Evolutionary conservation across 805 yeast genomes (phyloP), one percentile per base, ranked within the genome.

Genomic region (Saccharomycopsis babjevae): DNA sequence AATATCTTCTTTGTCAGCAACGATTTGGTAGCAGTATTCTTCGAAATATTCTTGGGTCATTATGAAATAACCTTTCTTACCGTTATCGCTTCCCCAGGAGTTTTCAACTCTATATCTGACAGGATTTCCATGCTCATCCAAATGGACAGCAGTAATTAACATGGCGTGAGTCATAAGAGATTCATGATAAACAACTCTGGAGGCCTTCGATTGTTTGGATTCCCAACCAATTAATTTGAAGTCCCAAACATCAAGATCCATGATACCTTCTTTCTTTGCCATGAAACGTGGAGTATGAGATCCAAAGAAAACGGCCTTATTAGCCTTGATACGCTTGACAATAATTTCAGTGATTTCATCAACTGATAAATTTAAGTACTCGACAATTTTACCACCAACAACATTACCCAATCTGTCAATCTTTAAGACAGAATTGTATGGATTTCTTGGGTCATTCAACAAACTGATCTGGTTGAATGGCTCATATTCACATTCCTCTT

Each of bases 91-190:
- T 64, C 90, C 89, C 91, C 91, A 86, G 13, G 89, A 84, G 74
- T 86, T 86, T 71, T 86, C 90, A 46, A 86, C 90, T 67, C 84
- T 77, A 78, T 87, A 86, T 65, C 89, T 78, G 36, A 81, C 74
- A 25, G 89, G 88, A 61, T 77, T 75, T 5, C 85, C 86, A 18
- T 73, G 63, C 15, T 77, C 82, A 65, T 85, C 90, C 40, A 89
- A 74, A 71, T 89, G 91, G 54, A 88, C 93, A 39, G 84, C 96
- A 10, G 91, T 85, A 68, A 89, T 82, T 22, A 84, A 78, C 96
- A 89, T 89, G 50, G 97, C 97, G 68, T 89, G 97, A 16, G 96
- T 89, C 94, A 89, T 88, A 65, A 83, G 74, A 28, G 91, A 84
- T 65, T 89, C 85, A 61, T 83, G 84, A 66, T 86, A 84, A 62